Conservation (phyloP, 1,284 basidiomycete genomes). For the Trichosporon asahii region DNA sequence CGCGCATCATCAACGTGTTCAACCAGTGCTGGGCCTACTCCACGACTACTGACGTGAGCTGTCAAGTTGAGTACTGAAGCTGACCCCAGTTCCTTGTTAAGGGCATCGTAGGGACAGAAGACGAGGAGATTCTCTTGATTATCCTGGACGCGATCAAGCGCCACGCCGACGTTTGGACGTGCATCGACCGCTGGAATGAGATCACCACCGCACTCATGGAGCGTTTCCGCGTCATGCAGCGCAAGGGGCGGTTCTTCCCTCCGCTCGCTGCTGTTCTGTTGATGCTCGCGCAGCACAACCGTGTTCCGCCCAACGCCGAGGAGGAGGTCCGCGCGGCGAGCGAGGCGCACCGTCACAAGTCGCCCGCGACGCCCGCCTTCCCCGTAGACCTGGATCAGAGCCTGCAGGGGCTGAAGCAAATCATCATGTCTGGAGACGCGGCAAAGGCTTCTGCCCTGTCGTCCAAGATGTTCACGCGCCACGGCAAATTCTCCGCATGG, state of each 20-base stretch:
- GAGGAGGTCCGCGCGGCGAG: slow-evolving; percentile 33
- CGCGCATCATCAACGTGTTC: slow-evolving; percentile 41
- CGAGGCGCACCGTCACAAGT: slow-evolving; percentile 18
- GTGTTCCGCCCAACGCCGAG: slow-evolving; percentile 35
- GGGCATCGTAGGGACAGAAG: slow-evolving; percentile 36
- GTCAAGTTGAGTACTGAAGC: neutral
- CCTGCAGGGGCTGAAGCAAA: slow-evolving; percentile 29
- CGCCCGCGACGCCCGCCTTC: slow-evolving; percentile 18
- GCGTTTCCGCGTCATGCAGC: slow-evolving; percentile 33
- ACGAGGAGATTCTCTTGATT: slow-evolving; percentile 41
- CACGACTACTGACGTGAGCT: slow-evolving; percentile 41
- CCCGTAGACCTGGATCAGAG: slow-evolving; percentile 33
- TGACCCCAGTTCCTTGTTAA: slow-evolving; percentile 37
- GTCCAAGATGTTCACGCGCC: slow-evolving; percentile 32
- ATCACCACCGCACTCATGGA: slow-evolving; percentile 41
- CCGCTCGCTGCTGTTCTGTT: slow-evolving; percentile 32
- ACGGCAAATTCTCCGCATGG: slow-evolving; percentile 38
- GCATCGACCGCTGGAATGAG: slow-evolving; percentile 44
- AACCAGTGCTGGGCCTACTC: slow-evolving; percentile 38
- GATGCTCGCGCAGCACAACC: slow-evolving; percentile 30
- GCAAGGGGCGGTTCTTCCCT: slow-evolving; percentile 29
- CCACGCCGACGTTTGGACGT: slow-evolving; percentile 47
- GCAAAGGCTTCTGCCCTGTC: slow-evolving; percentile 26
- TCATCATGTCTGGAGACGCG: slow-evolving; percentile 26
- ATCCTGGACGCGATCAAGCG: slow-evolving; percentile 41